Percentiles rank a stretch among this genome's conserved stretches.
Conservation (phyloP, 2,329 filamentous ascomycete genomes). For the Sarocladiaceae sp. region DNA sequence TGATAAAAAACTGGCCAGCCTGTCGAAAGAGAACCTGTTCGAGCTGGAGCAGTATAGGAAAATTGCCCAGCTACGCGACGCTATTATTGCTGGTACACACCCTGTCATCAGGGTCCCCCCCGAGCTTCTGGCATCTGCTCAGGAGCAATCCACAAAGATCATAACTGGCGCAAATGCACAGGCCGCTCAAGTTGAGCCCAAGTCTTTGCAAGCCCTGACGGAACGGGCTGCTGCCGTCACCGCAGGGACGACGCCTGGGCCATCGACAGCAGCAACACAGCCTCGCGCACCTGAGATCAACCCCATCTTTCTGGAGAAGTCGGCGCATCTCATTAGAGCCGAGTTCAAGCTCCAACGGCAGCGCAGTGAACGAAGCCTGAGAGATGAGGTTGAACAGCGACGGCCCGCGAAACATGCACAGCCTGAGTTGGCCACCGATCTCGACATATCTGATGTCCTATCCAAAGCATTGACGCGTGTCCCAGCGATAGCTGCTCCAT, state of each 20-base stretch:
- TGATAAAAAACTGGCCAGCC: neutral
- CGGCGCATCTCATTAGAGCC: conserved; percentile 74
- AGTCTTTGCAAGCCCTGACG: neutral
- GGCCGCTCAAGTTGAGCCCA: too few relatives aligned
- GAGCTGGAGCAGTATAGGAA: conserved; percentile 68
- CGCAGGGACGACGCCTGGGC: neutral
- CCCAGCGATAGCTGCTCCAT: conserved; percentile 57
- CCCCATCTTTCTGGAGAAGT: conserved; percentile 79
- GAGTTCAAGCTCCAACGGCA: conserved; percentile 75
- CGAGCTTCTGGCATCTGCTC: conserved; percentile 12
- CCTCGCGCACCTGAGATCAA: conserved; percentile 54
- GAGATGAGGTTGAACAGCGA: conserved; percentile 67
- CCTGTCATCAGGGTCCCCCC: conserved; percentile 51
- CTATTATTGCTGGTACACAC: conserved; percentile 72
- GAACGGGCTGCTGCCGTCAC: too few relatives aligned
- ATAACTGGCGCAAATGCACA: neutral
- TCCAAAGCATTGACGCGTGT: conserved; percentile 65
- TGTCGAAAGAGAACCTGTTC: conserved; percentile 41
- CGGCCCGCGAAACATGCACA: conserved; percentile 38
- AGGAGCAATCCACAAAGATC: neutral
- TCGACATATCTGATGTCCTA: conserved; percentile 68
- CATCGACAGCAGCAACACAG: too few relatives aligned
- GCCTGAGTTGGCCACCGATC: conserved; percentile 53
- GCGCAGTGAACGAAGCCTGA: conserved; percentile 69
- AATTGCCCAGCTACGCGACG: conserved; percentile 74